Base-by-base conservation (phyloP, 495 filamentous ascomycete species). In the Talaromyces thailandensis region DNA sequence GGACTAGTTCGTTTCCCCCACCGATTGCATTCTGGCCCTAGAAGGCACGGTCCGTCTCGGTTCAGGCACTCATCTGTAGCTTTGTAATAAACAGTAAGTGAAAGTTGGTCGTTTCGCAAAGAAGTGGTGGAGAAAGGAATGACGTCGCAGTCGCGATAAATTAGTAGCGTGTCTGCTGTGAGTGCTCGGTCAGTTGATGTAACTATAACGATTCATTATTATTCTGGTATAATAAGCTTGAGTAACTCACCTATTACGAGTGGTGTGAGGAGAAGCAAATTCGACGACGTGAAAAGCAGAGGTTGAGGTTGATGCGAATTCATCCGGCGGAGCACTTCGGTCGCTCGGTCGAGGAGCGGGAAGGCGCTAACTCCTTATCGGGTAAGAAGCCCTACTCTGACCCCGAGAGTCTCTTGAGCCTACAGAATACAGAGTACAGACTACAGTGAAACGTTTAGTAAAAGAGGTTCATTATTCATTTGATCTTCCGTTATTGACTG, bases 361-460 rank as follows among this genome's bases (percentile, higher is more conserved):
- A 55, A 55, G 25, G 21, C 40, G 43, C 59, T 61, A 61, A 26
- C 11, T 28, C 24, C 45, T 31, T 40, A 61, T 61, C n/a, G 25
- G 59, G 59, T 50, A 52, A 35, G 18, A 21, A 18, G 16, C 40
- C 40, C 40, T 45, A 45, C 40, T 45, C 40, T 45, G 40, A n/a
- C n/a, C n/a, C n/a, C n/a, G n/a, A n/a, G n/a, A n/a, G n/a, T n/a
- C n/a, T n/a, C n/a, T n/a, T n/a, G 16, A 45, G 40, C 43, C 43
- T 28, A 16, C 11, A 53, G 50, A 28, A 5, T 16, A 53, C 12
- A 16, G 6, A 28, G n/a, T 4, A 26, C n/a, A n/a, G n/a, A n/a
- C n/a, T n/a, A n/a, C n/a, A n/a, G n/a, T 21, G 50, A 28, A 14
- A 9, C 16, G 9, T 53, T 28, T 28, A 26, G 21, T 53, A 6